Evolutionary conservation across 129 eudicot species (phyloP).

Genomic region (Scalesia atractyloides): DNA sequence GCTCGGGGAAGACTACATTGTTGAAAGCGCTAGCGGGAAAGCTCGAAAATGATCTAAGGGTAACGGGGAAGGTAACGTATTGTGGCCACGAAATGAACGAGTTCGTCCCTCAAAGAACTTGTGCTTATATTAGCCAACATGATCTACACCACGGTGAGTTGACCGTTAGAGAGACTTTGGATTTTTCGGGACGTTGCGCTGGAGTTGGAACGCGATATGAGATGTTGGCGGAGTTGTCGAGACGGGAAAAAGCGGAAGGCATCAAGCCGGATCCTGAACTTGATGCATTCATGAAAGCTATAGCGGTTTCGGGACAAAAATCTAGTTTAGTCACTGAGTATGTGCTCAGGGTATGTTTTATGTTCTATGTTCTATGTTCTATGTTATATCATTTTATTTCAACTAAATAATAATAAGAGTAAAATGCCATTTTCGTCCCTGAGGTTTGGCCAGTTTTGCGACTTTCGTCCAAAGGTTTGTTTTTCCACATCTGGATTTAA

Average conservation of each 20-base stretch:
- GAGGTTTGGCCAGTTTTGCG: too few species aligned
- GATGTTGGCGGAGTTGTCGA: slow-evolving; percentile 67
- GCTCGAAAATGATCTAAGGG: slow-evolving; percentile 67
- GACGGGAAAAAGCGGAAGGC: slow-evolving; percentile 67
- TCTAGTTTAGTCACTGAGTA: slow-evolving; percentile 73
- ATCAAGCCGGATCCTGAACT: slow-evolving; percentile 82
- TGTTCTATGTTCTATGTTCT: neutral
- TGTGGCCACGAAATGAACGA: slow-evolving; percentile 78
- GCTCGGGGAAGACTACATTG: slow-evolving; percentile 83
- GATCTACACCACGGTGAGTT: slow-evolving; percentile 86
- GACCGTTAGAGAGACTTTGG: slow-evolving; percentile 83
- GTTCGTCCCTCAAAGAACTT: slow-evolving; percentile 75
- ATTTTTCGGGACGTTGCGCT: slow-evolving; percentile 71
- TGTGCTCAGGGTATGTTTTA: slow-evolving; percentile 60
- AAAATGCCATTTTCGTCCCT: too few species aligned
- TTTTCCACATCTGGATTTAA: too few species aligned
- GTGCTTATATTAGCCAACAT: slow-evolving; percentile 79
- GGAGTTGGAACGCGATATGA: slow-evolving; percentile 79
- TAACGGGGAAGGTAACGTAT: slow-evolving; percentile 60
- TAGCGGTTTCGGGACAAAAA: slow-evolving; percentile 66
- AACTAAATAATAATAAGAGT: neutral
- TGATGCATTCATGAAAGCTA: slow-evolving; percentile 87
- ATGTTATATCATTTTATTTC: neutral
- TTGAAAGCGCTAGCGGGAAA: slow-evolving; percentile 74
- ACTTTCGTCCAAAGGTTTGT: too few species aligned